Percentiles rank a stretch among this genome's conserved stretches.
These are phyloP conservation scores for Yamadazyma buinensis DNA, from an alignment of 1,139 yeast species.

Conservation along the genomic window DNA sequence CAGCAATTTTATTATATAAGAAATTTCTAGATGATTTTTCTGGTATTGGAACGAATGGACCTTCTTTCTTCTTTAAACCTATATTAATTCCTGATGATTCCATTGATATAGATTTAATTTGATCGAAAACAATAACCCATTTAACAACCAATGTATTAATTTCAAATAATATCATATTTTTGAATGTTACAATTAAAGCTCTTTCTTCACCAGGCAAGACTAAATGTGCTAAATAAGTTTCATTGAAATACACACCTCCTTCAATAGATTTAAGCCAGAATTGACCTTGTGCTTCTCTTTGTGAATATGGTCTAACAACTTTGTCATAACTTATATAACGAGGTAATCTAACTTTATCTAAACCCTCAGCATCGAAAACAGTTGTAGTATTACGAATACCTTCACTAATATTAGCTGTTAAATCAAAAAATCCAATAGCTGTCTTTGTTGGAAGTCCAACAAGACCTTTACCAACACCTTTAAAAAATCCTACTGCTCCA, in stretches of 20 bases:
- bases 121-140: constrained; percentile 65
- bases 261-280: constrained; percentile 82
- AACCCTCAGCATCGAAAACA: constrained; percentile 76
- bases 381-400: constrained; percentile 93
- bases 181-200: constrained; percentile 73
- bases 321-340: constrained; percentile 69
- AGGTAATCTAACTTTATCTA: constrained; percentile 80
- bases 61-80: constrained; percentile 56
- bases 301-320: constrained; percentile 69
- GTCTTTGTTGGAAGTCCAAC: constrained; percentile 96
- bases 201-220: constrained; percentile 76
- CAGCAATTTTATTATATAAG: constrained; percentile 68
- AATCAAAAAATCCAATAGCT: constrained; percentile 89
- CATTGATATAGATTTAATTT: constrained; percentile 64
- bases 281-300: constrained; percentile 90
- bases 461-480: constrained; percentile 91
- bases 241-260: constrained; percentile 73
- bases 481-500: constrained; percentile 89
- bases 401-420: constrained; percentile 90
- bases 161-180: constrained; percentile 64
- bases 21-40: constrained; percentile 62
- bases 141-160: constrained; percentile 56
- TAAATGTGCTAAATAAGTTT: constrained; percentile 81
- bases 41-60: constrained; percentile 76
- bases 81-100: constrained; percentile 79